Percentiles rank a stretch among this genome's conserved stretches.
These are phyloP conservation scores for Phytophthora tentaculata DNA, from an alignment of 352 stramenopile genomes.

Conservation along the genomic window DNA sequence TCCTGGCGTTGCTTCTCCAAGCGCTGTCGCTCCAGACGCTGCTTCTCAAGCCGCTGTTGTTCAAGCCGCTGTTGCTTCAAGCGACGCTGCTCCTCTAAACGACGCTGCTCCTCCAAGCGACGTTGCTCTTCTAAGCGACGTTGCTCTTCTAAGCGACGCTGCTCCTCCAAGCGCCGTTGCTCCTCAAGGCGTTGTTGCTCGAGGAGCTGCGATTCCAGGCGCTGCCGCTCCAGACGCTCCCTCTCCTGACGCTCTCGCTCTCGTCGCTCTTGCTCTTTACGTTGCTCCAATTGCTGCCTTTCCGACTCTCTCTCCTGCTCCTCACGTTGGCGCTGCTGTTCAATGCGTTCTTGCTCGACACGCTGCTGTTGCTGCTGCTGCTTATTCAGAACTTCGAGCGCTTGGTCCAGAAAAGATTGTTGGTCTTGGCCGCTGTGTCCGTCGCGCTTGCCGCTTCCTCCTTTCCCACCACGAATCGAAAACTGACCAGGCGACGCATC, in stretches of 20 bases:
- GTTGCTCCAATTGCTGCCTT: constrained; percentile 33
- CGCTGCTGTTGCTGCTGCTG: constrained; percentile 45
- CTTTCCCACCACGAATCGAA: constrained; percentile 23
- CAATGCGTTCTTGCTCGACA: constrained; percentile 30
- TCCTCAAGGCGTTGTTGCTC: too few relatives aligned
- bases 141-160: constrained; percentile 33
- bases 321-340: constrained; percentile 31
- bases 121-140: constrained; percentile 33
- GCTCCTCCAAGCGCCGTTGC: constrained; percentile 16
- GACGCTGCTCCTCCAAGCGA: constrained; percentile 29
- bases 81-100: constrained; percentile 31
- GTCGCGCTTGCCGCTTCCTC: constrained; percentile 10
- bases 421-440: constrained; percentile 22
- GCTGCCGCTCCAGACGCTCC: constrained; percentile 22
- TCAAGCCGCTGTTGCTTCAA: constrained; percentile 35
- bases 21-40: constrained; percentile 17
- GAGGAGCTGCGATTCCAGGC: background rate
- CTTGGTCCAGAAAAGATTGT: constrained; percentile 52
- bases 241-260: constrained; percentile 33
- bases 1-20: background rate
- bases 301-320: constrained; percentile 32
- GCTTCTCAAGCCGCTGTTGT: constrained; percentile 29
- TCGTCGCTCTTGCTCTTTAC: constrained; percentile 28
- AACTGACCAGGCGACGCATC: constrained; percentile 15
- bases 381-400: constrained; percentile 52